Percentiles rank a stretch among this genome's conserved stretches.
Evolutionary conservation across 2,329 filamentous ascomycete genomes (phyloP).

Genomic region (Aspergillus fumigatus): DNA sequence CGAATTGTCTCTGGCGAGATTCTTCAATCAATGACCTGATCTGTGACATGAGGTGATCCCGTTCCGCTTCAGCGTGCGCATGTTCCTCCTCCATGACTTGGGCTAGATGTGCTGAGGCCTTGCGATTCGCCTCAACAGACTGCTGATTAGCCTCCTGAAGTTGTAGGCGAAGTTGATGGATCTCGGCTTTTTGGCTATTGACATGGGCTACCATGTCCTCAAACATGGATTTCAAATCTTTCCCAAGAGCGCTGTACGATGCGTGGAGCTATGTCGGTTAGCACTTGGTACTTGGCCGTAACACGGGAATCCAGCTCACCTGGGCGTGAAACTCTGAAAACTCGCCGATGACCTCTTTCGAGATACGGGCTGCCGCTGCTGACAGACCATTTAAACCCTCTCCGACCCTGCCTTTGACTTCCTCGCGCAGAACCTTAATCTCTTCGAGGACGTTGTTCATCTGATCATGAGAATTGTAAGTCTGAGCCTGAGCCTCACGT

Average conservation of each 20-base stretch:
- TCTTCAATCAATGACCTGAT: conserved; percentile 72
- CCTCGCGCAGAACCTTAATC: conserved; percentile 82
- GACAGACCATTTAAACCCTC: conserved; percentile 80
- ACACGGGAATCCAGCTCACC: conserved; percentile 29
- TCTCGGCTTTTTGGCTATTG: conserved; percentile 70
- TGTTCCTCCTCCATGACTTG: conserved; percentile 72
- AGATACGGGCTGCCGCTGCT: conserved; percentile 79
- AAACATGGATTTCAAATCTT: conserved; percentile 81
- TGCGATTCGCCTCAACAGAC: conserved; percentile 63
- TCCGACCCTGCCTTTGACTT: conserved; percentile 80
- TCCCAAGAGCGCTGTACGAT: conserved; percentile 78
- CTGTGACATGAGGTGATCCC: conserved; percentile 67
- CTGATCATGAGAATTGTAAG: conserved; percentile 62
- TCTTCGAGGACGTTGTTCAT: conserved; percentile 91
- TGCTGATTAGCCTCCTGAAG: conserved; percentile 65
- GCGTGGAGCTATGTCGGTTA: conserved; percentile 59
- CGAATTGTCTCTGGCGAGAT: conserved; percentile 69
- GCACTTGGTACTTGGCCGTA: not conserved
- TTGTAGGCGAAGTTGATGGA: conserved; percentile 66
- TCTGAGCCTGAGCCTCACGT: conserved; percentile 55
- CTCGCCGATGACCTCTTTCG: conserved; percentile 81
- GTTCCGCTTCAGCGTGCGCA: conserved; percentile 65
- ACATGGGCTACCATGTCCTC: conserved; percentile 74
- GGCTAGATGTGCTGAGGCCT: conserved; percentile 62
- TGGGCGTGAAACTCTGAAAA: conserved; percentile 76